Conservation (phyloP, 2,329 filamentous ascomycete genomes). For the Microdochium trichocladiopsis region DNA sequence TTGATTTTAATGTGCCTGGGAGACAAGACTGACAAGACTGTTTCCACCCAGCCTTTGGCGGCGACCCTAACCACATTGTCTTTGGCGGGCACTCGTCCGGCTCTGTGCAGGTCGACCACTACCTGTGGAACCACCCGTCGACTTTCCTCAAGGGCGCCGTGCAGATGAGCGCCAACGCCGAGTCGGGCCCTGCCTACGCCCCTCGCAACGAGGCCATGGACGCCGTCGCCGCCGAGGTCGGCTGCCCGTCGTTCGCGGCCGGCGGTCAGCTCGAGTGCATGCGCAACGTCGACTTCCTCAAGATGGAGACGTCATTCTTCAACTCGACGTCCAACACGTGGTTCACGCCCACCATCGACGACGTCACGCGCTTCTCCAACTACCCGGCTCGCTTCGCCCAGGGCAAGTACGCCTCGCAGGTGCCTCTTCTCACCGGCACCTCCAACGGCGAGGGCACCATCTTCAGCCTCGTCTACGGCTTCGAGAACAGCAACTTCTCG, state of each 20-base stretch:
- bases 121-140: constrained; percentile 31
- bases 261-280: constrained; percentile 28
- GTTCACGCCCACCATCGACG: constrained; percentile 30
- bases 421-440: constrained; percentile 26
- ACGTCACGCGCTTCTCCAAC: constrained; percentile 23
- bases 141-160: constrained; percentile 28
- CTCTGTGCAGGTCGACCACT: constrained; percentile 29
- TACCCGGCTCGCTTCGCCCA: constrained; percentile 17
- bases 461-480: constrained; percentile 25
- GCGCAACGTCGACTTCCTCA: constrained; percentile 19
- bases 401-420: constrained; percentile 21
- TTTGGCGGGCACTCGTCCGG: constrained; percentile 33
- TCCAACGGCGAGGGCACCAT: constrained; percentile 27
- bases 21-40: constrained; percentile 1
- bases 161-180: constrained; percentile 33
- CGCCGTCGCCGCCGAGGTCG: constrained; percentile 26
- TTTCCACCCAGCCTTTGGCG: constrained; percentile 36
- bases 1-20: too few species aligned
- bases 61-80: constrained; percentile 35
- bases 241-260: constrained; percentile 18
- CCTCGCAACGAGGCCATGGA: constrained; percentile 27
- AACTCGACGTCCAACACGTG: constrained; percentile 30
- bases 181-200: constrained; percentile 30
- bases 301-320: constrained; percentile 21
- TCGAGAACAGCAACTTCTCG: constrained; percentile 20